These are phyloP conservation scores for Fraxinus floribunda DNA, from an alignment of 305 asterid species.

Conservation along the genomic window DNA sequence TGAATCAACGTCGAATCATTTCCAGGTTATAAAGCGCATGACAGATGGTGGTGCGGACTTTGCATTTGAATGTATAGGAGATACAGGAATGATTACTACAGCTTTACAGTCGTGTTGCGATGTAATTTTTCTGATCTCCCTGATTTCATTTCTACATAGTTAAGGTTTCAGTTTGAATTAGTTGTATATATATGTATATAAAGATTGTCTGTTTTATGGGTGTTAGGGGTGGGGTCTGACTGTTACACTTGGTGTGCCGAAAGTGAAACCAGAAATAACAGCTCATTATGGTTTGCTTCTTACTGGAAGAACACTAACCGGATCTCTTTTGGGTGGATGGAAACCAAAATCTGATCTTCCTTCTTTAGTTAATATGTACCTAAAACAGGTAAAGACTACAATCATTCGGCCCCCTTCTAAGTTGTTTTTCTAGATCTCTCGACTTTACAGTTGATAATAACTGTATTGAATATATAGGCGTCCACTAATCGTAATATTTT, in stretches of 20 bases:
- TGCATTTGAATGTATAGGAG: constrained; percentile 92
- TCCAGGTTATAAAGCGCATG: constrained; percentile 68
- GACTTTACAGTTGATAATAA: background rate
- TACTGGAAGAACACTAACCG: constrained; percentile 73
- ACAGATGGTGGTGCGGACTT: constrained; percentile 94
- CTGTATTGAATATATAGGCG: background rate
- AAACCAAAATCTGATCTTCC: constrained; percentile 96
- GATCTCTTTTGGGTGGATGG: constrained; percentile 98
- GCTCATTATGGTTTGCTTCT: constrained; percentile 82
- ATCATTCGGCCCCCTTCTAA: background rate
- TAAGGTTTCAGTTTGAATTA: background rate
- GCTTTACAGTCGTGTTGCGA: constrained; percentile 87
- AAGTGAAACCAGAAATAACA: constrained; percentile 67
- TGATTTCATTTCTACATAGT: background rate
- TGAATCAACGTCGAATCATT: background rate
- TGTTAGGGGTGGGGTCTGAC: constrained; percentile 23
- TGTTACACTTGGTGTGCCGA: constrained; percentile 92
- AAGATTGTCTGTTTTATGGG: background rate
- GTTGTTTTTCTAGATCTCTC: background rate
- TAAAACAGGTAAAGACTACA: constrained; percentile 50
- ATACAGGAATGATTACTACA: constrained; percentile 65
- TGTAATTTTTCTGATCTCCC: constrained; percentile 40
- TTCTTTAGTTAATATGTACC: constrained; percentile 76
- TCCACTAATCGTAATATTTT: background rate
- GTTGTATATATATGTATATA: background rate